phyloP scores from a whole-genome alignment of 2,329 filamentous ascomycete species.

The Cyclaneusma minus region DNA sequence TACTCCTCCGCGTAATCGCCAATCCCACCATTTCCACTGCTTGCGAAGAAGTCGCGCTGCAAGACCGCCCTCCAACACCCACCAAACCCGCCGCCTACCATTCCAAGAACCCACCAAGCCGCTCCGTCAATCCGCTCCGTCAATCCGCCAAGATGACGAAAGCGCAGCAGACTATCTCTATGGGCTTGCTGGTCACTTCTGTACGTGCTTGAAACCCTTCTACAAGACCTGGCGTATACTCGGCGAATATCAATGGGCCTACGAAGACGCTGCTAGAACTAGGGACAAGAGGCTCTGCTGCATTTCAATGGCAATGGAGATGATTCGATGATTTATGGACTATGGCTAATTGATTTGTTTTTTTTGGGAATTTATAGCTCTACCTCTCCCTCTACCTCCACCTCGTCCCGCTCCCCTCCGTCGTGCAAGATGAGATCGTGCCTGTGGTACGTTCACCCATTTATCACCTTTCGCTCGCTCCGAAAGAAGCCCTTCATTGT shows the following conservation, averaged over 20 bases:
- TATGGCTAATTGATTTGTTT: neutral
- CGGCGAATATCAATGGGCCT: too few species aligned
- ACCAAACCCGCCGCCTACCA: too few species aligned
- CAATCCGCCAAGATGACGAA: conserved; percentile 79
- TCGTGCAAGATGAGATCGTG: conserved; percentile 71
- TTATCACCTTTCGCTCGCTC: conserved; percentile 1
- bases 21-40: too few species aligned
- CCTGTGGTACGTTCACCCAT: conserved; percentile 54
- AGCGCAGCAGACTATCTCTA: conserved; percentile 80
- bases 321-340: neutral
- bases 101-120: too few species aligned
- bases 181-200: conserved; percentile 74
- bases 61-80: too few species aligned
- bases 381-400: conserved; percentile 79
- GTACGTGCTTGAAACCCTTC: conserved; percentile 33
- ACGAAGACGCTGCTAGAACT: too few species aligned
- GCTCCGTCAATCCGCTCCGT: too few species aligned
- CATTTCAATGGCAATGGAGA: too few species aligned
- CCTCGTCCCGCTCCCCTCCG: conserved; percentile 62
- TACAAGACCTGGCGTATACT: conserved; percentile 4
- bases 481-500: conserved; percentile 3
- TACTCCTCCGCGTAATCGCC: too few species aligned
- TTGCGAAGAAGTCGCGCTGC: too few species aligned
- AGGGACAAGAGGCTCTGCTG: too few species aligned
- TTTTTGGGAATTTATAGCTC: conserved; percentile 40